phyloP scores from a whole-genome alignment of 768 basidiomycete genomes.

The Suillus occidentalis region DNA sequence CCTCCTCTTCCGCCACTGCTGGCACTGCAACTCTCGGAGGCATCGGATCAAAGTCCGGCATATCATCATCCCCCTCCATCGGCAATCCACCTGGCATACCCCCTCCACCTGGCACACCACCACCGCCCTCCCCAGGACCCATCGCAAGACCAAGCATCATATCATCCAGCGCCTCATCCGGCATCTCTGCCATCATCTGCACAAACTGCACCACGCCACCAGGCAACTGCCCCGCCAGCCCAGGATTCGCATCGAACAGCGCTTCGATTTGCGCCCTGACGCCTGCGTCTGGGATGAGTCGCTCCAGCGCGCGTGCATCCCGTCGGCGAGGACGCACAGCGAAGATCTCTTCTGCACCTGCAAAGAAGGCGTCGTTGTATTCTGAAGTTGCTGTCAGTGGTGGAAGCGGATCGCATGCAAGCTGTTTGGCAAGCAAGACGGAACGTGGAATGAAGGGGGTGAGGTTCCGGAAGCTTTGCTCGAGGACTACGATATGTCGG shows the following conservation, averaged over 20 bases:
- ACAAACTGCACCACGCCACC: constrained; percentile 68
- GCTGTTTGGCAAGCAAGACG: constrained; percentile 50
- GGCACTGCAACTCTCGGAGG: constrained; percentile 6
- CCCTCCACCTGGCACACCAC: constrained; percentile 26
- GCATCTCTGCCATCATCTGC: constrained; percentile 52
- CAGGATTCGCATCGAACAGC: constrained; percentile 57
- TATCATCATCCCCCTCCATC: constrained; percentile 32
- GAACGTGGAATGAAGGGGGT: constrained; percentile 70
- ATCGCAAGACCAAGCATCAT: constrained; percentile 51
- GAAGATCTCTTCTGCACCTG: constrained; percentile 54
- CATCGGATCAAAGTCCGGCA: neutral
- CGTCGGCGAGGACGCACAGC: constrained; percentile 36
- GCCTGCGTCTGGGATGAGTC: constrained; percentile 56
- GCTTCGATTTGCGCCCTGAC: constrained; percentile 61
- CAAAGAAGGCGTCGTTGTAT: constrained; percentile 81
- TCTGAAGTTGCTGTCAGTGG: constrained; percentile 56
- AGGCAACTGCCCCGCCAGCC: constrained; percentile 55
- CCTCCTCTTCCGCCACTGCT: constrained; percentile 27
- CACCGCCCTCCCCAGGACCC: constrained; percentile 33
- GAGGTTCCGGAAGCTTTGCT: constrained; percentile 55
- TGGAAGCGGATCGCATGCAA: constrained; percentile 87
- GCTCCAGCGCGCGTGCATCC: constrained; percentile 54
- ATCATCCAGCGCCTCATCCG: constrained; percentile 60
- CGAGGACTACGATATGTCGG: constrained; percentile 78
- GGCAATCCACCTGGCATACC: constrained; percentile 50